Conservation (phyloP, 495 filamentous ascomycete species). For the Geoglossum glabrum region DNA sequence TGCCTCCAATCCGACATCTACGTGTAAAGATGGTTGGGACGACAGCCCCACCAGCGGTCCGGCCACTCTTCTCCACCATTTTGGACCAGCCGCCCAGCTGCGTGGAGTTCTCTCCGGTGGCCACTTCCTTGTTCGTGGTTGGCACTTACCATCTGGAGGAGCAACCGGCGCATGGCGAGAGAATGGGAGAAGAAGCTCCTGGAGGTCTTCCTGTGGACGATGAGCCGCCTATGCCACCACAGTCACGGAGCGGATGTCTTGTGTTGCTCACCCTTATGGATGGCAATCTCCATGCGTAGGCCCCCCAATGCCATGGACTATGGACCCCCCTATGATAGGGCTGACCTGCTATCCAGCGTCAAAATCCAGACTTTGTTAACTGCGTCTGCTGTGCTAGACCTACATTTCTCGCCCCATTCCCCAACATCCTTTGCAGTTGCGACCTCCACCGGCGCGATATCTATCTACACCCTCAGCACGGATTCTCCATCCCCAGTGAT, state of each 20-base stretch:
- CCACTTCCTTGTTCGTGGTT: slow-evolving; percentile 50
- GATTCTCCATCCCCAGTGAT: slow-evolving; percentile 8
- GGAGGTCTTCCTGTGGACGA: slow-evolving; percentile 12
- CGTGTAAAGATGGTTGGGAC: background rate
- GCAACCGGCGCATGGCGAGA: slow-evolving; percentile 13
- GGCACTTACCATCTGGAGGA: slow-evolving; percentile 70
- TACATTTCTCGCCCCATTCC: slow-evolving; percentile 53
- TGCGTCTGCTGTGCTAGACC: slow-evolving; percentile 60
- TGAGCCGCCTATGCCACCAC: slow-evolving; percentile 22
- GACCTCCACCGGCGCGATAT: slow-evolving; percentile 48
- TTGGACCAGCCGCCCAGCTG: slow-evolving; percentile 4
- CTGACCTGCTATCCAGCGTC: slow-evolving; percentile 5
- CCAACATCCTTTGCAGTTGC: slow-evolving; percentile 42
- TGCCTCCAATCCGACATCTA: no score
- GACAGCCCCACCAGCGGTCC: background rate
- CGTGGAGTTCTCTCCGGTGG: slow-evolving; percentile 52
- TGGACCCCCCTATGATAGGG: background rate
- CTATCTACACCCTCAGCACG: slow-evolving; percentile 32
- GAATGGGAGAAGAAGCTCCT: slow-evolving; percentile 12
- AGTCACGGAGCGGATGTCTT: slow-evolving; percentile 52
- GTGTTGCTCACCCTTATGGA: slow-evolving; percentile 37
- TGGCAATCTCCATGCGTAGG: slow-evolving; percentile 29
- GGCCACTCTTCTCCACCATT: background rate
- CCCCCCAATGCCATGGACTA: background rate
- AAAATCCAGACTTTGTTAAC: slow-evolving; percentile 29